Conservation (phyloP, 495 filamentous ascomycete species). For the Thermothielavioides terrestris region DNA sequence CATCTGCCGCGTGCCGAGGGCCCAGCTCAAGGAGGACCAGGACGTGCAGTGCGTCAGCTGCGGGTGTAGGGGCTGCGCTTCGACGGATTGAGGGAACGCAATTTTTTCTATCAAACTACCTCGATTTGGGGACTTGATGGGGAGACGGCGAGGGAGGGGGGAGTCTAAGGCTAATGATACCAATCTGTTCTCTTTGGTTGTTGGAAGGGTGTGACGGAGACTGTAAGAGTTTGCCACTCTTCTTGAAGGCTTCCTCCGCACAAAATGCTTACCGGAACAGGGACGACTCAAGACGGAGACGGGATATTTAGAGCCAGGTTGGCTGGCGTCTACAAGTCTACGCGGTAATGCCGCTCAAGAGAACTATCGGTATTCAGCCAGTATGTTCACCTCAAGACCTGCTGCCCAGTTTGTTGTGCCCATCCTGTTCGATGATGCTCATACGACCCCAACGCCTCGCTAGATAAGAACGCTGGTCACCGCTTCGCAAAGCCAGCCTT, state of each 20-base stretch:
- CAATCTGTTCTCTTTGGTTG: background rate
- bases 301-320: background rate
- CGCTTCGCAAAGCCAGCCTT: slow-evolving; percentile 39
- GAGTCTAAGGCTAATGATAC: background rate
- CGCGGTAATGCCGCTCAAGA: slow-evolving; percentile 7
- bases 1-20: slow-evolving; percentile 91
- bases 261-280: slow-evolving; percentile 1
- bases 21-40: slow-evolving; percentile 83
- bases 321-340: background rate
- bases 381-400: slow-evolving; percentile 2
- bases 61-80: slow-evolving; percentile 85
- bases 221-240: slow-evolving; percentile 5
- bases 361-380: background rate
- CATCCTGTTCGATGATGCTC: slow-evolving; percentile 7
- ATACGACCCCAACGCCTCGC: background rate
- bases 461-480: slow-evolving; percentile 8
- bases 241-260: background rate
- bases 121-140: background rate
- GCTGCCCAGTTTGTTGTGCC: background rate
- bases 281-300: background rate
- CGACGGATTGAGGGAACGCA: slow-evolving; percentile 60
- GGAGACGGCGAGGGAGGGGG: background rate
- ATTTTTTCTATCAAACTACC: no score
- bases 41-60: slow-evolving; percentile 92
- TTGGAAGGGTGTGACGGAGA: background rate